Conservation (phyloP, 1,139 yeast genomes). For the Hyphopichia wangnamkhiaoensis region DNA sequence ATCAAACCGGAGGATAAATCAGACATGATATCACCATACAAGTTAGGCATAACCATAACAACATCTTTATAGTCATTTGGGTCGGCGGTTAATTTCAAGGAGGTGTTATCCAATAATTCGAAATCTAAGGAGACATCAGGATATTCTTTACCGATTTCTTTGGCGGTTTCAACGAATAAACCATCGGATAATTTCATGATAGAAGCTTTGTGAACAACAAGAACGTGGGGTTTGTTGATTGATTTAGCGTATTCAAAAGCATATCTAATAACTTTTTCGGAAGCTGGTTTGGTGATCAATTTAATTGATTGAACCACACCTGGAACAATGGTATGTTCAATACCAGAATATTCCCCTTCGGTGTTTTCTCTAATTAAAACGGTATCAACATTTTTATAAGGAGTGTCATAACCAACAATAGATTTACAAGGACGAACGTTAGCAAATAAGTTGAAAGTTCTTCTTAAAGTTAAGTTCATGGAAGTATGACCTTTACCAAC, state of each 20-base stretch:
- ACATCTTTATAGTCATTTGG: slow-evolving; percentile 77
- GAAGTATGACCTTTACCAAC: slow-evolving; percentile 99
- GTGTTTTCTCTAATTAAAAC: slow-evolving; percentile 98
- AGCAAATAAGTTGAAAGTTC: slow-evolving; percentile 94
- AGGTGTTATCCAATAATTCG: slow-evolving; percentile 94
- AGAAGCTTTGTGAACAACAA: slow-evolving; percentile 97
- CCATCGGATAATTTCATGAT: slow-evolving; percentile 98
- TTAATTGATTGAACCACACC: slow-evolving; percentile 98
- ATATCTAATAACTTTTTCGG: slow-evolving; percentile 93
- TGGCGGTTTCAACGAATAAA: slow-evolving; percentile 88
- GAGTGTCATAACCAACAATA: slow-evolving; percentile 90
- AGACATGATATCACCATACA: slow-evolving; percentile 98
- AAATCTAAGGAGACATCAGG: slow-evolving; percentile 82
- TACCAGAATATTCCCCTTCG: slow-evolving; percentile 99
- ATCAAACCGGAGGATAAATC: slow-evolving; percentile 96
- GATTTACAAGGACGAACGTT: slow-evolving; percentile 97
- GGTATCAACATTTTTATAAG: slow-evolving; percentile 91
- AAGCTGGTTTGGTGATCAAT: slow-evolving; percentile 93
- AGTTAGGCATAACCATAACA: slow-evolving; percentile 99
- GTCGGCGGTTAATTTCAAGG: slow-evolving; percentile 84
- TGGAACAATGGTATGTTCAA: slow-evolving; percentile 96
- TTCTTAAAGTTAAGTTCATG: slow-evolving; percentile 93
- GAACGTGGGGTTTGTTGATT: slow-evolving; percentile 83
- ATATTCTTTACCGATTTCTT: slow-evolving; percentile 85
- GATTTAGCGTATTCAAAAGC: slow-evolving; percentile 96